Evolutionary conservation across 2,329 filamentous ascomycete genomes (phyloP).

Genomic region (Colletotrichum theobromicola): DNA sequence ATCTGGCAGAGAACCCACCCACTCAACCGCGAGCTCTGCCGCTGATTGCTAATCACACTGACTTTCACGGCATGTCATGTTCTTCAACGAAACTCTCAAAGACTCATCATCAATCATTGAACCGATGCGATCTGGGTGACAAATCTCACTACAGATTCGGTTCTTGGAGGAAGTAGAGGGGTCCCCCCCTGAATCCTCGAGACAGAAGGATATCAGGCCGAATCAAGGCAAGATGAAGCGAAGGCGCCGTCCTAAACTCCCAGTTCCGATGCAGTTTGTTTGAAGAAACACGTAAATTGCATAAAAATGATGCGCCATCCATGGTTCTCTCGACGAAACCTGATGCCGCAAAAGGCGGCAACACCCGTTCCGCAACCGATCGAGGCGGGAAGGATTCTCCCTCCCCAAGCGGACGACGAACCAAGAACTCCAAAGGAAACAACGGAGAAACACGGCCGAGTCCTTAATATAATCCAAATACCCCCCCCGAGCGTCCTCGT

Average conservation of each 20-base stretch:
- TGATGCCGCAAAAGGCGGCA: not conserved
- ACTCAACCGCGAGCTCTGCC: too few relatives aligned
- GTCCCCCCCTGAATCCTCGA: not conserved
- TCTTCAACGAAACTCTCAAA: not conserved
- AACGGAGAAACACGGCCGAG: not conserved
- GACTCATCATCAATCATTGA: not conserved
- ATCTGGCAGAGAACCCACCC: too few relatives aligned
- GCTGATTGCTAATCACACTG: not conserved
- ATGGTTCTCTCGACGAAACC: fast-evolving
- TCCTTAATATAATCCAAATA: not conserved
- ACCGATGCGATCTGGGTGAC: not conserved
- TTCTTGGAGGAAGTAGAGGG: not conserved
- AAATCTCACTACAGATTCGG: not conserved
- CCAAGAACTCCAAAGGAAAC: not conserved
- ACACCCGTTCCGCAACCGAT: fast-evolving
- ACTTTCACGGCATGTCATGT: not conserved
- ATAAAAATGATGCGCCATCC: fast-evolving
- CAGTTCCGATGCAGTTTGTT: fast-evolving
- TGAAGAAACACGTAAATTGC: not conserved
- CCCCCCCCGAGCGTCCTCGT: not conserved
- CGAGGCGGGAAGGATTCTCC: not conserved
- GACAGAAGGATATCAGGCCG: too few relatives aligned
- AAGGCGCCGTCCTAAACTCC: not conserved
- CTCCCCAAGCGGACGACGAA: not conserved
- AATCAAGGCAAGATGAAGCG: not conserved